phyloP scores from a whole-genome alignment of 495 filamentous ascomycete species.

The Xylaria scruposa region DNA sequence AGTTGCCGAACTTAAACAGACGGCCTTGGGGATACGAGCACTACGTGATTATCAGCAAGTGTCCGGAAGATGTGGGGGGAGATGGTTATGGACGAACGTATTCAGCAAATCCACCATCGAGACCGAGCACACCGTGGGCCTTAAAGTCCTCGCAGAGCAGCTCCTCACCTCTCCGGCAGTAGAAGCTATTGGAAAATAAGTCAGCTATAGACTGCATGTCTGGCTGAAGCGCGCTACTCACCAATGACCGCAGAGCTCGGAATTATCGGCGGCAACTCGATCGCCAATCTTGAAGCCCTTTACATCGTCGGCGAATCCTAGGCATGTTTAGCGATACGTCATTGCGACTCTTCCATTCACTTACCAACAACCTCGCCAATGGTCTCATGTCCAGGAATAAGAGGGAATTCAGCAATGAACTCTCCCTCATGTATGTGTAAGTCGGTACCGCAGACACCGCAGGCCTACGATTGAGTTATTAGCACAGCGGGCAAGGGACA shows the following conservation, averaged over 20 bases:
- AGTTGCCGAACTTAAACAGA: conserved; percentile 73
- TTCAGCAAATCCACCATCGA: conserved; percentile 75
- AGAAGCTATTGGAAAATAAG: conserved; percentile 53
- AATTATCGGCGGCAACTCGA: conserved; percentile 65
- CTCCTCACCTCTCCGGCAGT: conserved; percentile 72
- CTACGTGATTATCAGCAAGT: conserved; percentile 25
- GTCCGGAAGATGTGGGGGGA: neutral
- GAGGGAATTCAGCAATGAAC: conserved; percentile 48
- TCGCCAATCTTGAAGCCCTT: conserved; percentile 70
- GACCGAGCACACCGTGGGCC: conserved; percentile 64
- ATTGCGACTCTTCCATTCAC: neutral
- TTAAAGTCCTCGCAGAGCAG: conserved; percentile 75
- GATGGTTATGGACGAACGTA: conserved; percentile 59
- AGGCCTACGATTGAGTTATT: conserved; percentile 47
- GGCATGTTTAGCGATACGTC: conserved; percentile 16
- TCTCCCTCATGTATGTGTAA: conserved; percentile 67
- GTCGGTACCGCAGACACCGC: conserved; percentile 71
- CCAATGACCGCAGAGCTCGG: conserved; percentile 72
- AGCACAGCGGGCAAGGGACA: neutral
- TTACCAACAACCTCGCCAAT: conserved; percentile 59
- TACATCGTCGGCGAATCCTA: conserved; percentile 51
- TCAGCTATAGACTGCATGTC: conserved; percentile 14
- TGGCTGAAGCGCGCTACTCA: conserved; percentile 20
- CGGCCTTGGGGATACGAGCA: conserved; percentile 61
- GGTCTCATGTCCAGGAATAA: conserved; percentile 60